A percentile compares a stretch with the other conserved stretches of the same genome.
phyloP scores from a whole-genome alignment of 495 filamentous ascomycete genomes.

The Podospora sp. region DNA sequence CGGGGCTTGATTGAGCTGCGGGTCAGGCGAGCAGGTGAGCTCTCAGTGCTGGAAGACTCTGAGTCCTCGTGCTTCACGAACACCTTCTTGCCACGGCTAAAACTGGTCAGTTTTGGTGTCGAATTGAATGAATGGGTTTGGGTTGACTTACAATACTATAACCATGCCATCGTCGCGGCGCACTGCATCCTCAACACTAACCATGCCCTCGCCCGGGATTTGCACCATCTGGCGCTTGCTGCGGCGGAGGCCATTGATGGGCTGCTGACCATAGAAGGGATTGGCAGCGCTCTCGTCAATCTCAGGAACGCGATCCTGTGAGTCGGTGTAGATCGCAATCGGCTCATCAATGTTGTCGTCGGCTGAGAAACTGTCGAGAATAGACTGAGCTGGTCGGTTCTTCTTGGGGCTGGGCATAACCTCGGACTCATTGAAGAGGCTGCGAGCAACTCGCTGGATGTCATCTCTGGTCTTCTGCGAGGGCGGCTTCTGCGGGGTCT shows the following conservation, averaged over 20 bases:
- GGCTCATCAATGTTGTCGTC: slow-evolving; percentile 53
- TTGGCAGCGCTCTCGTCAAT: slow-evolving; percentile 67
- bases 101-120: slow-evolving; percentile 12
- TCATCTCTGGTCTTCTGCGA: slow-evolving; percentile 53
- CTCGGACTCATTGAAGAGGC: slow-evolving; percentile 66
- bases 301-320: slow-evolving; percentile 80
- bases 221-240: slow-evolving; percentile 49
- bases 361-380: slow-evolving; percentile 69
- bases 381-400: slow-evolving; percentile 56
- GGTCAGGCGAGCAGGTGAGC: background rate
- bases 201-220: slow-evolving; percentile 56
- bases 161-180: slow-evolving; percentile 76
- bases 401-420: slow-evolving; percentile 62
- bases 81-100: slow-evolving; percentile 86
- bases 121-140: slow-evolving; percentile 1
- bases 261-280: slow-evolving; percentile 65
- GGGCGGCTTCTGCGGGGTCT: slow-evolving; percentile 79
- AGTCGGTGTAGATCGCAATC: slow-evolving; percentile 88
- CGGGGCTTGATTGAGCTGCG: slow-evolving; percentile 78
- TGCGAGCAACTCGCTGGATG: slow-evolving; percentile 68
- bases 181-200: slow-evolving; percentile 63
- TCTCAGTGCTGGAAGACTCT: background rate
- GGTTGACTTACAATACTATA: slow-evolving; percentile 77
- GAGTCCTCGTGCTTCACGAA: slow-evolving; percentile 63
- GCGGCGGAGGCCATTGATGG: slow-evolving; percentile 39